Evolutionary conservation across 495 filamentous ascomycete species (phyloP), one percentile per base, ranked within the genome.

Genomic region (Letharia columbiana): DNA sequence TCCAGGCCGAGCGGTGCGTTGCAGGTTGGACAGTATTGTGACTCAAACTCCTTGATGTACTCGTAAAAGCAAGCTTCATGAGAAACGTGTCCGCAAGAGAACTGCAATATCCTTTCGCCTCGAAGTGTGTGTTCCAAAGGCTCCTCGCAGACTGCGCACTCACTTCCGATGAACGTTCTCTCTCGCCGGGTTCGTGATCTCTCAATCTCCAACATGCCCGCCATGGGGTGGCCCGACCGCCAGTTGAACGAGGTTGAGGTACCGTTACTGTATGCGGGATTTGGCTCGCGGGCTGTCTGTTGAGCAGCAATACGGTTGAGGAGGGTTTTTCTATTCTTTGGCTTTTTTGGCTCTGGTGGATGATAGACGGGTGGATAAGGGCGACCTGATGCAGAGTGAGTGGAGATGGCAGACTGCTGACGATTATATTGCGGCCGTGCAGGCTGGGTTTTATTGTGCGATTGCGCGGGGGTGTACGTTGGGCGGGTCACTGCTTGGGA

Each of bases 1-100:
- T 99, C 94, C 59, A 99, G 78, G 40, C 92, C 91, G 35, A 99
- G 77, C 44, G 95, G 91, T 65, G 91, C 89, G 82, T 96, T 91
- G 76, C 94, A 99, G 67, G 91, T 89, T 47, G 94, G 94, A 76
- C 94, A 99, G 74, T 89, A 92, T 71, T 99, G 92, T 50, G 90
- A 91, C 69, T 99, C 95, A 67, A 90, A 90, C 74, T 96, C 93
- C 67, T 91, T 89, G 70, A 99, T 94, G 72, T 92, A 97, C 77
- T 99, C 95, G 77, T 98, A 99, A 75, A 99, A 99, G 77, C 94
- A 99, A 28, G 95, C 95, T 75, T 98, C 94, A 73, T 99, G 94
- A 20, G 93, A 90, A 44, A 99, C 95, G 75, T 99, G 94, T 15
- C 86, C 82, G 76, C 94, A 99, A 37, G 94, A 96, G 72, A 99